Base-by-base conservation (phyloP, 2,329 filamentous ascomycete genomes). In the Fusarium tricinctum region DNA sequence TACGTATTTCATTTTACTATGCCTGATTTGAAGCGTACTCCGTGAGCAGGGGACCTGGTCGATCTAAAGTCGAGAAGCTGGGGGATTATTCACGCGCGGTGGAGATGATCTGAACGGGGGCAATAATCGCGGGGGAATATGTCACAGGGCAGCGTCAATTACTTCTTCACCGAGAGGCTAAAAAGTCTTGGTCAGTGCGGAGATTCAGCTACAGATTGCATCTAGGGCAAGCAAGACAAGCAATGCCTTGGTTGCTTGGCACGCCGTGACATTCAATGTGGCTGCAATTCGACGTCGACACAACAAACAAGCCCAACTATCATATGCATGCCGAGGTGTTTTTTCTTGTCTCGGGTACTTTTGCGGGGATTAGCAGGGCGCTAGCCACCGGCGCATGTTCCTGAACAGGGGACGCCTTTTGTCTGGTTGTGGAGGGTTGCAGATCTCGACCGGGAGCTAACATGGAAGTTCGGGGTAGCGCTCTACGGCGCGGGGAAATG, bases 281-380 rank as follows among this genome's bases (percentile, higher is more conserved):
- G 32, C 30, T 53, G 33, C 48, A 62, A 50, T 68, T 58, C 52
- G 63, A 70, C 57, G 61, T 68, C 63, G 58, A 58, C 28, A 33
- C 30, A 33, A 7, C 6, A 15, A 33, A 33, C 14, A 6, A 33
- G 51, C 58, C 43, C 50, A 62, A 62, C 47, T 63, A 49, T 74
- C 71, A 74, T 74, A 71, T 73, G 71, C 65, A 68, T 71, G 69
- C 71, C 71, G 71, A 73, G 71, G 71, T 54, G 70, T 53, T n/a
- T 48, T 48, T 43, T 44, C 6, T 30, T 30, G 30, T 43, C 47
- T 54, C 28, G 47, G 58, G 43, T 48, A 60, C 50, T 70, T 54
- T 56, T 67, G 66, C 59, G 59, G 68, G 68, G 59, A 58, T 67
- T 26, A 22, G 5, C 28, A 47, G 19, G 32, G 10, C 40, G 35